A percentile compares a stretch with the other conserved stretches of the same genome.
Conservation (phyloP, 176 grass and related monocot species). For the Carex cristatella region DNA sequence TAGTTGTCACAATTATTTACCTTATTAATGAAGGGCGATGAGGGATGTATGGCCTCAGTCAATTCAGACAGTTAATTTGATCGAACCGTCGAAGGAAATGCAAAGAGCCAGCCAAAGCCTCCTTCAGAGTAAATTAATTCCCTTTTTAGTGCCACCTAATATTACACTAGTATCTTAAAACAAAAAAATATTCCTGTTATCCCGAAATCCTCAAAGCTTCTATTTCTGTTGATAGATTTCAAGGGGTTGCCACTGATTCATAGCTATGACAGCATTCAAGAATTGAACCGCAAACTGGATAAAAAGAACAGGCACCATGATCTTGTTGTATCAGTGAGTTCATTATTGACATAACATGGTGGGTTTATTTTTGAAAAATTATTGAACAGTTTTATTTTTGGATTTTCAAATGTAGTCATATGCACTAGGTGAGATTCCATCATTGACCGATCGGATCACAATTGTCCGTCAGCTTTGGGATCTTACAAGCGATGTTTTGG, state of each 20-base stretch:
- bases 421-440: slow-evolving; percentile 95
- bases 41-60: slow-evolving; percentile 88
- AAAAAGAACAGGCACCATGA: slow-evolving; percentile 74
- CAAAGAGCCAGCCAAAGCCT: slow-evolving; percentile 88
- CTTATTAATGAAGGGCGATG: slow-evolving; percentile 61
- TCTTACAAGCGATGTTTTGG: slow-evolving; percentile 90
- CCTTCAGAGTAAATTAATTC: slow-evolving; percentile 59
- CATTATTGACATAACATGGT: slow-evolving; percentile 1
- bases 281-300: slow-evolving; percentile 66
- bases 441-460: slow-evolving; percentile 77
- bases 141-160: neutral
- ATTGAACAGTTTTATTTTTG: slow-evolving; percentile 19
- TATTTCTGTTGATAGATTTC: slow-evolving; percentile 44
- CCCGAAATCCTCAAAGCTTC: neutral
- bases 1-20: neutral
- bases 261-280: slow-evolving; percentile 95
- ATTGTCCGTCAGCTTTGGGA: slow-evolving; percentile 93
- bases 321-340: slow-evolving; percentile 89
- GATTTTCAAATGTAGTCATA: slow-evolving; percentile 55
- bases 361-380: slow-evolving; percentile 11
- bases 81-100: slow-evolving; percentile 97
- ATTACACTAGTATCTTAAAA: neutral
- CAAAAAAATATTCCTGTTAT: neutral
- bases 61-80: slow-evolving; percentile 75
- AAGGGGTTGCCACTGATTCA: slow-evolving; percentile 77